phyloP scores from a whole-genome alignment of 257 asterid genomes.

The Petunia axillaris region DNA sequence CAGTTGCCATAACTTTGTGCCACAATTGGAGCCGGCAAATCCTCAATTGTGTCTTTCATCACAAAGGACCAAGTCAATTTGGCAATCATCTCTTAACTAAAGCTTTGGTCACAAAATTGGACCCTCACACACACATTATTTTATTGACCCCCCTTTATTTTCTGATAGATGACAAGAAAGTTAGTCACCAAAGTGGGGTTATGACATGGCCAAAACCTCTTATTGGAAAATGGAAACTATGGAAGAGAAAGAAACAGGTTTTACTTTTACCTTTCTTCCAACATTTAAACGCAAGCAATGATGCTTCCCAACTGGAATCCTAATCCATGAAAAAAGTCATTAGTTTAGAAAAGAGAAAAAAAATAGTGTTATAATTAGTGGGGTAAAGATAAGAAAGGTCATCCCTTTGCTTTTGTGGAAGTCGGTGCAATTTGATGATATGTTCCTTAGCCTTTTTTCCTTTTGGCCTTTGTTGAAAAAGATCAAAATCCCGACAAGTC shows the following conservation, averaged over 20 bases:
- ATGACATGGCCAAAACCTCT: conserved; percentile 7
- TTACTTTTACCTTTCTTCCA: conserved; percentile 21
- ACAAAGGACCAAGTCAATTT: conserved; percentile 38
- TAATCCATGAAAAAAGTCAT: conserved; percentile 31
- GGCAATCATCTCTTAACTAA: conserved; percentile 32
- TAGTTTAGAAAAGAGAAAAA: conserved; percentile 1
- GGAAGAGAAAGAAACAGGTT: background rate
- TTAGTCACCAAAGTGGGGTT: conserved; percentile 22
- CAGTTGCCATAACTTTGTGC: conserved; percentile 38
- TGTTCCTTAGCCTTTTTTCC: background rate
- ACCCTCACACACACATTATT: background rate
- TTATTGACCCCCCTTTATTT: background rate
- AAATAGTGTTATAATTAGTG: background rate
- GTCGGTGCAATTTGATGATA: conserved; percentile 40
- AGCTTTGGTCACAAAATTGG: conserved; percentile 15
- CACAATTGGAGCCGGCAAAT: conserved; percentile 41
- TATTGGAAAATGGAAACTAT: background rate
- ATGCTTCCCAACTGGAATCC: conserved; percentile 31
- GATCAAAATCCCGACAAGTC: conserved; percentile 15
- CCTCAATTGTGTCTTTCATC: conserved; percentile 34
- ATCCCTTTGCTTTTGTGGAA: conserved; percentile 22
- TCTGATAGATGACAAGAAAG: conserved; percentile 13
- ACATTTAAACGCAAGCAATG: conserved; percentile 47
- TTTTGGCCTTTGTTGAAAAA: conserved; percentile 23
- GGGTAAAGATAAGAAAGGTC: conserved; percentile 19